Evolutionary conservation across 2,329 filamentous ascomycete species (phyloP), one percentile per base, ranked within the genome.

Genomic region (Arthroderma sp.): DNA sequence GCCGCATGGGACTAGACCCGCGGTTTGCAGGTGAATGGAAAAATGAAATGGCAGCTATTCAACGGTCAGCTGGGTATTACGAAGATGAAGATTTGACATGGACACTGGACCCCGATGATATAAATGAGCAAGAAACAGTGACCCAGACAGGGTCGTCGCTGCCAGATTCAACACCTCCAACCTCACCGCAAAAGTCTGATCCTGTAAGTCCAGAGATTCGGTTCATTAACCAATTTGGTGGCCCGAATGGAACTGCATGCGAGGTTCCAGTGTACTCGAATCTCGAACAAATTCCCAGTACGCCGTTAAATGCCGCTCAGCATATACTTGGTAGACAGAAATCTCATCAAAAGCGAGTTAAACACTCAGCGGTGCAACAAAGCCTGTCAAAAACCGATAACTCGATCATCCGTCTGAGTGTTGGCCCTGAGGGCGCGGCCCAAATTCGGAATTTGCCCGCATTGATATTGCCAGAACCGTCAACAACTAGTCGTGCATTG

Each of bases 11-110:
- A 0, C 49, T 66, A 6, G 52, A 60, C 36, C 49, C 50, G 28
- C 50, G 33, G 3, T 55, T 58, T 45, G 59, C 57, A 28, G 64
- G 64, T 0, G 48, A 55, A 44, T 66, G 64, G 64, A 53, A 48
- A 22, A 56, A 56, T 36, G 53, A 53, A 36, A 50, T 60, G 9
- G 48, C 45, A 9, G 30, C 36, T 9, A 50, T 50, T 32, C 38
- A 45, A n/a, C 38, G 37, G n/a, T 27, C 27, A 30, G 29, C 42
- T 36, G 46, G 53, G 54, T 36, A 48, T 50, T 40, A 50, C 38
- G 36, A n/a, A 28, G 43, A 48, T 15, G 51, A 50, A 29, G 43
- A 45, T n/a, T 42, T 53, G 10, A 39, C 31, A 33, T 53, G 48
- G 50, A 46, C 41, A 31, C 40, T 45, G 5, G 38, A 42, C 11